phyloP scores from a whole-genome alignment of 2,329 filamentous ascomycete genomes.

The Mollisia scopiformis region DNA sequence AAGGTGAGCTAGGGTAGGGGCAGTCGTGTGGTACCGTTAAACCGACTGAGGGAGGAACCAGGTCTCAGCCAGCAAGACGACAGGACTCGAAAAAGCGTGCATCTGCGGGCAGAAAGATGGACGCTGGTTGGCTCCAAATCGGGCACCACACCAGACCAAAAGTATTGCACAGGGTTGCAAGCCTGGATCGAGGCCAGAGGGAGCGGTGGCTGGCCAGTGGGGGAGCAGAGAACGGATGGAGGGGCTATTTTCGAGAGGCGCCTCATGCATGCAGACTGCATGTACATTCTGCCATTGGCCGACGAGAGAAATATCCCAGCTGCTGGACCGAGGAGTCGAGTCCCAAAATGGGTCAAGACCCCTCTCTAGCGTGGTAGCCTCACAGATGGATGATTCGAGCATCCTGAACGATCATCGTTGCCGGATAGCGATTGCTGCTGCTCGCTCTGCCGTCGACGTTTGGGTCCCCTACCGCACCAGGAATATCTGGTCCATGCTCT shows the following conservation, averaged over 20 bases:
- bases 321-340: background rate
- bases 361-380: slow-evolving; percentile 2
- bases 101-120: slow-evolving; percentile 14
- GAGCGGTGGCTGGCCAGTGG: slow-evolving; percentile 28
- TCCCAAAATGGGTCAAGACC: background rate
- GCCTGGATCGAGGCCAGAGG: slow-evolving; percentile 19
- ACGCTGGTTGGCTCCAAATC: slow-evolving; percentile 20
- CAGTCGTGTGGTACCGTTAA: slow-evolving; percentile 18
- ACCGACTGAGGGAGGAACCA: slow-evolving; percentile 14
- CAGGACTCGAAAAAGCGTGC: slow-evolving; percentile 7
- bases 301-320: background rate
- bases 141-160: slow-evolving; percentile 20
- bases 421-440: slow-evolving; percentile 5
- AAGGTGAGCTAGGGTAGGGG: slow-evolving; percentile 15
- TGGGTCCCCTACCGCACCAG: slow-evolving; percentile 7
- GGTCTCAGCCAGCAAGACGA: slow-evolving; percentile 14
- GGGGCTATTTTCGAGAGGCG: slow-evolving; percentile 38
- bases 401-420: slow-evolving; percentile 10
- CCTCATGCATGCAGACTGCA: slow-evolving; percentile 34
- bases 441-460: background rate
- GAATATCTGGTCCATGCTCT: slow-evolving; percentile 26
- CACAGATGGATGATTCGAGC: slow-evolving; percentile 9
- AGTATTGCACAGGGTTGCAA: slow-evolving; percentile 20
- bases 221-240: slow-evolving; percentile 5
- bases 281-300: background rate